phyloP scores from a whole-genome alignment of 1,139 yeast genomes.

The Pichia sp. region DNA sequence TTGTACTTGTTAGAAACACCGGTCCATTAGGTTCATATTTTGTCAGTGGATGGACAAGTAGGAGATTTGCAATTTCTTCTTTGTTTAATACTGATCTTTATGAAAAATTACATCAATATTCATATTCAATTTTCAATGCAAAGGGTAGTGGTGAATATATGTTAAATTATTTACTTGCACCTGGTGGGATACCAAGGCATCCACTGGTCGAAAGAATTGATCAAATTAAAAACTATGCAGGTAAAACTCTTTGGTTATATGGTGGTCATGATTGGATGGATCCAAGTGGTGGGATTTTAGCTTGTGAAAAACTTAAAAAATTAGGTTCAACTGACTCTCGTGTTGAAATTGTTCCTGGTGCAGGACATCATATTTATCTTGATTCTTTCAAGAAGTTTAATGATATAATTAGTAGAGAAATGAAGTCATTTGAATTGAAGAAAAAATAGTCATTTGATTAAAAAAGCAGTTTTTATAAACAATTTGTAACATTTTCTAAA shows the following conservation, averaged over 20 bases:
- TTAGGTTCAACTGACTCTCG: constrained; percentile 5
- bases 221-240: constrained; percentile 29
- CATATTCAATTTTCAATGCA: constrained; percentile 65
- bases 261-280: constrained; percentile 83
- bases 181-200: constrained; percentile 68
- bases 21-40: constrained; percentile 64
- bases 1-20: constrained; percentile 54
- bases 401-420: constrained; percentile 39
- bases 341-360: constrained; percentile 41
- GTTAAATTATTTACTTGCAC: constrained; percentile 59
- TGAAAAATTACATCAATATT: constrained; percentile 50
- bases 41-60: constrained; percentile 71
- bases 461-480: no score
- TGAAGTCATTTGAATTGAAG: constrained; percentile 28
- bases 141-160: constrained; percentile 75
- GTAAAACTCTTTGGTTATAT: constrained; percentile 55
- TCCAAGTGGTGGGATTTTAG: constrained; percentile 44
- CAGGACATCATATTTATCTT: constrained; percentile 70
- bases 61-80: constrained; percentile 48
- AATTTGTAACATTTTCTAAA: no score
- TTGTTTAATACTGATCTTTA: constrained; percentile 33
- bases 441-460: background rate
- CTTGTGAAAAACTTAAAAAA: constrained; percentile 35
- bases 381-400: constrained; percentile 54
- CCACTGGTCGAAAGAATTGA: constrained; percentile 45